These are phyloP conservation scores for Starmera amethionina DNA, from an alignment of 805 yeast species.

Conservation along the genomic window DNA sequence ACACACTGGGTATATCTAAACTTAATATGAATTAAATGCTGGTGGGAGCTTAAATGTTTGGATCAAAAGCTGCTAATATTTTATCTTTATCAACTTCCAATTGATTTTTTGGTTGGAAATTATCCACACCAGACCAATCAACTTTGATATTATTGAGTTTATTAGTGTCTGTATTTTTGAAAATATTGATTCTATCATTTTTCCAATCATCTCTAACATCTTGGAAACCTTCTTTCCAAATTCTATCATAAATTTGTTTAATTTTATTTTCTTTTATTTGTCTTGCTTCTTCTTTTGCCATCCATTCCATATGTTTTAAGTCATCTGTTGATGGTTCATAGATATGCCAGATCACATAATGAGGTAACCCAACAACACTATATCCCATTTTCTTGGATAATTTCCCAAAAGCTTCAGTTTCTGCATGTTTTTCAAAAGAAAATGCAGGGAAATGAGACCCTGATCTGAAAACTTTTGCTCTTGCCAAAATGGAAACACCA, in stretches of 20 bases:
- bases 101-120: constrained; percentile 12
- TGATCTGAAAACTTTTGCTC: constrained; percentile 78
- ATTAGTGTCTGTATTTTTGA: constrained; percentile 66
- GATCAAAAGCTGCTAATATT: constrained; percentile 21
- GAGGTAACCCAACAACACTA: constrained; percentile 87
- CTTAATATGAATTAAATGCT: not conserved
- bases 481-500: constrained; percentile 87
- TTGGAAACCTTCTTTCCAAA: constrained; percentile 74
- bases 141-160: constrained; percentile 41
- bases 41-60: constrained; percentile 4
- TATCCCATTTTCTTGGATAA: constrained; percentile 80
- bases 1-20: too few species aligned
- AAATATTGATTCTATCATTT: constrained; percentile 57
- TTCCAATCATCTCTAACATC: constrained; percentile 70
- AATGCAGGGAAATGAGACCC: constrained; percentile 97
- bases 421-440: constrained; percentile 93
- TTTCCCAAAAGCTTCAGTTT: constrained; percentile 95
- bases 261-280: constrained; percentile 53
- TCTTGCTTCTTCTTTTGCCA: constrained; percentile 74
- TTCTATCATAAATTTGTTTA: constrained; percentile 54
- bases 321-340: constrained; percentile 95
- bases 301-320: constrained; percentile 80
- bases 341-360: constrained; percentile 93
- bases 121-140: constrained; percentile 64
- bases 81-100: constrained; percentile 14